A percentile compares a stretch with the other conserved stretches of the same genome.
Evolutionary conservation across 352 stramenopile species (phyloP).

Genomic region (Pythium plurisporium): DNA sequence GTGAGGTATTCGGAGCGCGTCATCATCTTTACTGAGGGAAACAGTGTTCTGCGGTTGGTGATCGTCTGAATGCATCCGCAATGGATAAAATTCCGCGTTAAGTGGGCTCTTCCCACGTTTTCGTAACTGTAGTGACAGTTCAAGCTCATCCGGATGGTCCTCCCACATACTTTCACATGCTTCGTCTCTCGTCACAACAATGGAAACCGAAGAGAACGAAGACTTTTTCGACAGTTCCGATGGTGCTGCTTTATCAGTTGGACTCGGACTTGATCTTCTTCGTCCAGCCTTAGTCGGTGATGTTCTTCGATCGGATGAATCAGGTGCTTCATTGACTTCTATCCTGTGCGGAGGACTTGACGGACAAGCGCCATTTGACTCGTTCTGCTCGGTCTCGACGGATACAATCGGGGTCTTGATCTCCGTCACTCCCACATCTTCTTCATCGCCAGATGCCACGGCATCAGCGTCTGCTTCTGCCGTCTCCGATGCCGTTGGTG

Average conservation of each 20-base stretch:
- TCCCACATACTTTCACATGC: conserved; percentile 80
- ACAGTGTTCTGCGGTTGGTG: conserved; percentile 29
- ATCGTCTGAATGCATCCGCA: conserved; percentile 20
- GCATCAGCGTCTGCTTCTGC: conserved; percentile 28
- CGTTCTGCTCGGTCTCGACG: not conserved
- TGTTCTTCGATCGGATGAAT: not conserved
- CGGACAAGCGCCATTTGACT: not conserved
- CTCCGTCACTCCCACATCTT: not conserved
- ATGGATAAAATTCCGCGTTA: conserved; percentile 2
- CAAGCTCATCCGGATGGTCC: conserved; percentile 37
- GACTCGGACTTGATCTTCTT: not conserved
- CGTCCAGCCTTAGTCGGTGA: not conserved
- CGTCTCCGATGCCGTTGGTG: not conserved
- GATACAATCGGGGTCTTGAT: not conserved
- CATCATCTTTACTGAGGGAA: conserved; percentile 6
- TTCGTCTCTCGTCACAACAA: conserved; percentile 60
- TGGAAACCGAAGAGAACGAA: conserved; percentile 13
- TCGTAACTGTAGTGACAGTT: conserved; percentile 2
- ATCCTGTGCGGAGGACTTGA: not conserved
- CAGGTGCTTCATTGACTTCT: not conserved
- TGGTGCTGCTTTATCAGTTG: not conserved
- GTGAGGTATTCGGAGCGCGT: conserved; percentile 11
- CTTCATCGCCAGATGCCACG: conserved; percentile 44
- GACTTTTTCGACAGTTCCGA: conserved; percentile 11
- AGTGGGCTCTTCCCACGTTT: conserved; percentile 10